These are phyloP conservation scores for Marchantia polymorpha DNA, from an alignment of 225 moss, liverwort and hornwort species.

Conservation along the genomic window DNA sequence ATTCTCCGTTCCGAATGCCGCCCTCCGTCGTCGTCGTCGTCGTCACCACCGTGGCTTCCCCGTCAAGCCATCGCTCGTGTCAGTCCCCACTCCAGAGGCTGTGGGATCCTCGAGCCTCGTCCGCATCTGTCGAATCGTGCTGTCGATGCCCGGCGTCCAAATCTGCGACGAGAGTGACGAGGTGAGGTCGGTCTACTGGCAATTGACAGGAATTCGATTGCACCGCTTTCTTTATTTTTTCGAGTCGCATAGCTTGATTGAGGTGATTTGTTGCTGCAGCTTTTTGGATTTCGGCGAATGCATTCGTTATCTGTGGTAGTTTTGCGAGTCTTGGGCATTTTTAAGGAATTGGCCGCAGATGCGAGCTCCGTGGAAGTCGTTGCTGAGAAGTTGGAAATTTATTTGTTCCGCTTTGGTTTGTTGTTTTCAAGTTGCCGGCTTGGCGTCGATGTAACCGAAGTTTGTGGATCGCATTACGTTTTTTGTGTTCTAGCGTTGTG, in stretches of 20 bases:
- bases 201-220: too few species aligned
- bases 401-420: too few species aligned
- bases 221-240: neutral
- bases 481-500: neutral
- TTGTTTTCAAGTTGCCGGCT: too few species aligned
- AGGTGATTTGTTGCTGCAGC: neutral
- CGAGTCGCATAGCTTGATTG: neutral
- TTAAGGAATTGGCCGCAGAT: neutral
- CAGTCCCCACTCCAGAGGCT: too few species aligned
- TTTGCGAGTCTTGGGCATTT: neutral
- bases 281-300: neutral
- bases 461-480: too few species aligned
- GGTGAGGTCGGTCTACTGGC: neutral
- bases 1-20: neutral
- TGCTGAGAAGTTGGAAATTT: too few species aligned
- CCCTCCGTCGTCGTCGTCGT: neutral
- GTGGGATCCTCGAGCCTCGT: neutral
- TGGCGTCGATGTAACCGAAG: too few species aligned
- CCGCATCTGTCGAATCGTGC: neutral
- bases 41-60: neutral
- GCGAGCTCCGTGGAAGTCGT: too few species aligned
- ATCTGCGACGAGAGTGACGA: neutral
- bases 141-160: slow-evolving; percentile 2
- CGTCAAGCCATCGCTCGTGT: too few species aligned
- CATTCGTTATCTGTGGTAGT: neutral